Evolutionary conservation across 208 protist species (phyloP).

Genomic region (Acanthamoeba quina): DNA sequence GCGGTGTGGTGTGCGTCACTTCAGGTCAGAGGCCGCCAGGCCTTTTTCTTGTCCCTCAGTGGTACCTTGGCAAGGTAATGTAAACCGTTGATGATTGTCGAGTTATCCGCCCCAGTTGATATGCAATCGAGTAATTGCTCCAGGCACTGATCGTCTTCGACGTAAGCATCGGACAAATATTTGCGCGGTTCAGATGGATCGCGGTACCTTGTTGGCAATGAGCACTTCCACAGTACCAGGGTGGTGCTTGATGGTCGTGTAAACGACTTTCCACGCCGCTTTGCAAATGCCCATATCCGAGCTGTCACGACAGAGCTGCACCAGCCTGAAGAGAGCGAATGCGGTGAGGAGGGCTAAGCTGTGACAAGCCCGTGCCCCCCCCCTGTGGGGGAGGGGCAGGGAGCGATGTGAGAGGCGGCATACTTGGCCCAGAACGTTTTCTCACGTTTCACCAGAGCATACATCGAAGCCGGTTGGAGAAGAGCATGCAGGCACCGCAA

Average conservation of each 20-base stretch:
- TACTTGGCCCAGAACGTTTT: neutral
- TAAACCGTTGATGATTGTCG: neutral
- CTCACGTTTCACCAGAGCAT: neutral
- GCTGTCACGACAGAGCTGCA: neutral
- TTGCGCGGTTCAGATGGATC: neutral
- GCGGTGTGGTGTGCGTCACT: neutral
- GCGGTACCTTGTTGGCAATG: neutral
- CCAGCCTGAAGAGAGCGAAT: neutral
- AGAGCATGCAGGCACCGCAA: neutral
- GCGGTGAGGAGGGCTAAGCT: neutral
- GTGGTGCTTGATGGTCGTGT: neutral
- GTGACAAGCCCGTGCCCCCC: neutral
- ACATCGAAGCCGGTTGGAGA: neutral
- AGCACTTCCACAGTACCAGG: neutral
- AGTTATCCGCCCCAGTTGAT: neutral
- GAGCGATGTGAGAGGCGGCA: neutral
- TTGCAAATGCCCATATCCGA: conserved; percentile 19
- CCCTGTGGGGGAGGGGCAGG: too few relatives aligned
- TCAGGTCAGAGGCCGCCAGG: too few relatives aligned
- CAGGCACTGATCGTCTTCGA: neutral
- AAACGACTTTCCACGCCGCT: conserved; percentile 29
- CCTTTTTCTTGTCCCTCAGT: neutral
- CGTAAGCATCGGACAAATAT: neutral
- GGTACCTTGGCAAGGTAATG: conserved; percentile 13
- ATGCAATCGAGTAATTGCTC: neutral